Evolutionary conservation across 352 stramenopile genomes (phyloP).

Genomic region (Pelagophyceae sp.): DNA sequence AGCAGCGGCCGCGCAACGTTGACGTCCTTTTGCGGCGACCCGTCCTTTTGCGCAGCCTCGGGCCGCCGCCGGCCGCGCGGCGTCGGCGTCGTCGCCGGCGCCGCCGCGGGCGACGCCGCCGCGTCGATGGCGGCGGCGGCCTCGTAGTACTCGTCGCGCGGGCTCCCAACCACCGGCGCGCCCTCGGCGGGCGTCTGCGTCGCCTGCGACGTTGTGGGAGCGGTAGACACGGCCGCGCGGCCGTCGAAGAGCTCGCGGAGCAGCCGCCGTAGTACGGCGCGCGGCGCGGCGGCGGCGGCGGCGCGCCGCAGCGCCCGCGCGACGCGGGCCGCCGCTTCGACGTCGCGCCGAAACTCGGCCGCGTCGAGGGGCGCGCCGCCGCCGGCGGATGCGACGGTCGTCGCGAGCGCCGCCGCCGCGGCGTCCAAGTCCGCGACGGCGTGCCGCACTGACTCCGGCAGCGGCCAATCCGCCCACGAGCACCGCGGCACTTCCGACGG

Average conservation of each 20-base stretch:
- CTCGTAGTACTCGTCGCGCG: neutral
- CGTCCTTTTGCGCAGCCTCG: too few species aligned
- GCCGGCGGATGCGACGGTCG: neutral
- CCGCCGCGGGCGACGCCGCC: too few species aligned
- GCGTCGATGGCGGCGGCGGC: neutral
- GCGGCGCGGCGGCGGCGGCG: too few species aligned
- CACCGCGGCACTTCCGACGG: neutral
- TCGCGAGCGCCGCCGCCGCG: neutral
- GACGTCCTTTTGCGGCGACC: neutral
- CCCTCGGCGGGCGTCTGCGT: neutral
- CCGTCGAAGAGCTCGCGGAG: neutral
- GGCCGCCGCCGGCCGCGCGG: too few species aligned
- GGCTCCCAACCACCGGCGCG: too few species aligned
- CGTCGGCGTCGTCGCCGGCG: neutral
- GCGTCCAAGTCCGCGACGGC: neutral
- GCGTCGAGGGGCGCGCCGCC: neutral
- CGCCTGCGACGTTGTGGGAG: neutral
- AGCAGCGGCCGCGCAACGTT: neutral
- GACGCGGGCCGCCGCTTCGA: neutral
- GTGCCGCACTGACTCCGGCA: neutral
- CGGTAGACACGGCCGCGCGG: neutral
- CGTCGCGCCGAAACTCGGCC: neutral
- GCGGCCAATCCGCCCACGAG: neutral
- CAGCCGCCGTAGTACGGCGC: neutral
- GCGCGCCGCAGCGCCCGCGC: neutral